Evolutionary conservation across 1,284 basidiomycete genomes (phyloP).

Genomic region (Sparassis latifolia): DNA sequence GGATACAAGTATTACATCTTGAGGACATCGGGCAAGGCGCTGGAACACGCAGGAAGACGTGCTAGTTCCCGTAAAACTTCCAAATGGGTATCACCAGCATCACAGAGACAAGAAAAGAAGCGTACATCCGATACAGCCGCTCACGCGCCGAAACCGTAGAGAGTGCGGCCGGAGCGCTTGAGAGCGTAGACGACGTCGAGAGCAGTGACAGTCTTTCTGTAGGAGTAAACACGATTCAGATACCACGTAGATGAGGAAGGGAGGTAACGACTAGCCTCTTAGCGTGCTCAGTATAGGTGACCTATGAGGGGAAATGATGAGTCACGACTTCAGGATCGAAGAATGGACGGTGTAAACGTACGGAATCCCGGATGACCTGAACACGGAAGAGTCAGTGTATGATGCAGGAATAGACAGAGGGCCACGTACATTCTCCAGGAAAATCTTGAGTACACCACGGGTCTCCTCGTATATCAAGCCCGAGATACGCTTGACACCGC

Average conservation of each 20-base stretch:
- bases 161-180: constrained; percentile 76
- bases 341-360: constrained; percentile 8
- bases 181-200: constrained; percentile 80
- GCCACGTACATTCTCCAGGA: constrained; percentile 51
- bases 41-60: too few relatives aligned
- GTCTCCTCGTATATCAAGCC: too few relatives aligned
- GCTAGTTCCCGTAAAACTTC: too few relatives aligned
- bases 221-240: neutral
- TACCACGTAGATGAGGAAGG: neutral
- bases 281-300: constrained; percentile 87
- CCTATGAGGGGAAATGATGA: constrained; percentile 24
- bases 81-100: too few relatives aligned
- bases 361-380: constrained; percentile 73
- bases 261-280: constrained; percentile 46
- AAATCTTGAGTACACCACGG: constrained; percentile 70
- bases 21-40: too few relatives aligned
- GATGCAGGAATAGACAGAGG: neutral
- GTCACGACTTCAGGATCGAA: constrained; percentile 6
- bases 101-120: too few relatives aligned
- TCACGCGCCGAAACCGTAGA: constrained; percentile 75
- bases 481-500: constrained; percentile 64
- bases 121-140: constrained; percentile 18
- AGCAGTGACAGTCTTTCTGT: constrained; percentile 75
- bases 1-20: too few relatives aligned
- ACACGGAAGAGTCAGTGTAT: constrained; percentile 3